Conservation (phyloP, 257 asterid species). For the Solanum habrochaites region DNA sequence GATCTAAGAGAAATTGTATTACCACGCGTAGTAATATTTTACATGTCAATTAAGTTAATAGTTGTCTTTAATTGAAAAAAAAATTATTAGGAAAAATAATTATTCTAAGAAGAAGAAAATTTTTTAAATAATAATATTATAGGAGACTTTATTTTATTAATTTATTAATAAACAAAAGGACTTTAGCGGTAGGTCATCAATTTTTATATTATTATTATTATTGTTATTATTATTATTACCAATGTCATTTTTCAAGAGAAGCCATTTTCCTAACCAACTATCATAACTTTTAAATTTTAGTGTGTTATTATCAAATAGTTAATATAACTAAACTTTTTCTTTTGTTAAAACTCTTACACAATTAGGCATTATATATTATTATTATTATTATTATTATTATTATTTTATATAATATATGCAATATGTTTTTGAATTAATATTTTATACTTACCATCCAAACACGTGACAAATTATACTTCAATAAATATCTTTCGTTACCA, state of each 20-base stretch:
- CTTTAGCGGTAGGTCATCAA: neutral
- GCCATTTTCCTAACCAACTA: neutral
- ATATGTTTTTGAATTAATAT: neutral
- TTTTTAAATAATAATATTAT: neutral
- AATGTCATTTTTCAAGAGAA: neutral
- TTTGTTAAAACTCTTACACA: too few species aligned
- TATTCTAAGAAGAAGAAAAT: neutral
- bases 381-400: too few species aligned
- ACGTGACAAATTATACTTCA: neutral
- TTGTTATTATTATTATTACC: too few species aligned
- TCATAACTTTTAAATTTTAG: neutral
- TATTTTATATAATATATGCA: too few species aligned
- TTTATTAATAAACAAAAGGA: neutral
- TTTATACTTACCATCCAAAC: neutral
- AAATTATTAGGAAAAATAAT: neutral
- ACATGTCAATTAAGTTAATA: neutral
- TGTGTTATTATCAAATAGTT: neutral
- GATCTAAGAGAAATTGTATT: neutral
- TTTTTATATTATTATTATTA: neutral
- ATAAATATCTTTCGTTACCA: neutral
- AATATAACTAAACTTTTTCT: neutral
- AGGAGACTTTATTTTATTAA: neutral
- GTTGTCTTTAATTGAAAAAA: neutral
- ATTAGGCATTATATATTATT: too few species aligned
- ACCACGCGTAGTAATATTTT: neutral